Base-by-base conservation (phyloP, 305 asterid genomes). In the Fraxinus angustifolia region DNA sequence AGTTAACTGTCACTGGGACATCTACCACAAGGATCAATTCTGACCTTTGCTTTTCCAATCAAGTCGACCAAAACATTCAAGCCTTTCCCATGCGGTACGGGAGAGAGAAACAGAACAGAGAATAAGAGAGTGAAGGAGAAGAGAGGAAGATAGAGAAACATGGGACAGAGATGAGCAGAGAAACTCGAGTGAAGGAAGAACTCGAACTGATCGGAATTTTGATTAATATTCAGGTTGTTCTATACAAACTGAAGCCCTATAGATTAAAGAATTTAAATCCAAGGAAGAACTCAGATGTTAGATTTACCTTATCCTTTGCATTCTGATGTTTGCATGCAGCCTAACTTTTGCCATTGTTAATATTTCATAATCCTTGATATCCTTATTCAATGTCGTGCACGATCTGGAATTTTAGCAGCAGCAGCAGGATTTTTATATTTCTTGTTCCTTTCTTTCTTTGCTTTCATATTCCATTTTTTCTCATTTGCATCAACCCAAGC, bases 401-500 rank as follows among this genome's bases (percentile, higher is more conserved):
- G 87, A 45, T 89, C 97, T 36, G 90, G 86, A 89, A 90, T 89
- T 77, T 90, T 88, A 77, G 87, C 35, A 0, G 91, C 35, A 0
- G 91, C 50, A 17, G 83, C 83, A 0, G 86, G 97, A 85, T 90
- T 93, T 82, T 85, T 93, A 60, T 90, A 93, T 84, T 94, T 96
- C 95, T 83, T 94, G 90, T 31, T 89, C 93, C 91, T 94, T 26
- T 94, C 98, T 88, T 87, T 94, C 91, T 93, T 96, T 78, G 98
- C 96, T 86, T 93, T 96, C 96, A 91, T 80, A 56, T 98, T 87
- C 2, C 97, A 97, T 80, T 91, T 94, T 86, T 94, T 96, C 97
- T 96, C 98, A 28, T 87, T 93, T 14, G 97, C 94, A 84, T 96
- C 99, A 53, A 96, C 93, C 99, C 99, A 96, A 40, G 94, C 78